Conservation (phyloP, 2,329 filamentous ascomycete species). For the Colletotrichum orchidophilum region DNA sequence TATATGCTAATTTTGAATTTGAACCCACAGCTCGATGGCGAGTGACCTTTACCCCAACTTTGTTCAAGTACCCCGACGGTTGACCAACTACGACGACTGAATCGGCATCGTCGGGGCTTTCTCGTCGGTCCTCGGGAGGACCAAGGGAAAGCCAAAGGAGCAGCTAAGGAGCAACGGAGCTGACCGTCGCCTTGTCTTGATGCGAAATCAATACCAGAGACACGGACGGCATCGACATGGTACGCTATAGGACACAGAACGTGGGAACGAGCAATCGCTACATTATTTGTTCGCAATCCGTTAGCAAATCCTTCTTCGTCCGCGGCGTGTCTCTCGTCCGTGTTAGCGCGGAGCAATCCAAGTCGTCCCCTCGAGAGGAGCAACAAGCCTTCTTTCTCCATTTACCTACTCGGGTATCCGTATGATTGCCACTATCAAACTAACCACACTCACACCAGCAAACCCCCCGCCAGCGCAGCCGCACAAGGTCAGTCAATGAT, state of each 20-base stretch:
- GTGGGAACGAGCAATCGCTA: not conserved
- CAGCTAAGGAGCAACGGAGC: not conserved
- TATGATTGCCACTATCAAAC: not conserved
- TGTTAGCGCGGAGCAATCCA: conserved; percentile 5
- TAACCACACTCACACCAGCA: not conserved
- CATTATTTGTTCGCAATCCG: not conserved
- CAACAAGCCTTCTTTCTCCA: not conserved
- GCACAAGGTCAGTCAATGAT: not conserved
- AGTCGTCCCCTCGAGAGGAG: not conserved
- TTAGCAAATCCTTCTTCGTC: conserved; percentile 2
- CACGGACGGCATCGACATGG: not conserved
- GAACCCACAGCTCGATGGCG: not conserved
- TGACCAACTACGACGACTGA: conserved; percentile 2
- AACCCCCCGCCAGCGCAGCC: not conserved
- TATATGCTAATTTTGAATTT: not conserved
- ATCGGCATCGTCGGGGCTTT: conserved; percentile 30
- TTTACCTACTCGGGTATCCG: not conserved
- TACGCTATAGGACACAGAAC: too few species aligned
- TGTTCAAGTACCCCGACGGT: not conserved
- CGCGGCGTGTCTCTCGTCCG: conserved; percentile 23
- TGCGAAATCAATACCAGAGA: not conserved
- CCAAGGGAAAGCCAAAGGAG: not conserved
- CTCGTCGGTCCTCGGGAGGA: conserved; percentile 24
- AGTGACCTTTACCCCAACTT: conserved; percentile 12
- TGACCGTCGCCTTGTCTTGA: not conserved